A percentile compares a stretch with the other conserved stretches of the same genome.
These are phyloP conservation scores for Microbotryum silenes-acaulis DNA, from an alignment of 1,284 basidiomycete species.

Conservation along the genomic window DNA sequence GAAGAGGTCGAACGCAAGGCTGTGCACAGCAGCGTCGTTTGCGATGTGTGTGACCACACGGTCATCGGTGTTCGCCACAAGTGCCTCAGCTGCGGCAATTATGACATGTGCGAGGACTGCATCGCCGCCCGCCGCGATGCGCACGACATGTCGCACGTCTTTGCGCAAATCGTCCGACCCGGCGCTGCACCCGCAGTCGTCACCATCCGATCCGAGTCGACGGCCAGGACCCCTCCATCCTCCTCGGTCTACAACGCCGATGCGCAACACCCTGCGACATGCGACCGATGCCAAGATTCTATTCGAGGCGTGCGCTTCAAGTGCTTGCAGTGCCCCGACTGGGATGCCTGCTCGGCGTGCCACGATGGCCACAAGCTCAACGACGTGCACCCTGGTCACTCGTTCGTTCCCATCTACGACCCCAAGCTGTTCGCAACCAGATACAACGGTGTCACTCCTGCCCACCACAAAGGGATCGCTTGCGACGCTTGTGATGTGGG, in stretches of 20 bases:
- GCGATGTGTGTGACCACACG: constrained; percentile 35
- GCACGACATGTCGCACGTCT: constrained; percentile 7
- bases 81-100: constrained; percentile 42
- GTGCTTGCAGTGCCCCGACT: constrained; percentile 36
- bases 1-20: neutral
- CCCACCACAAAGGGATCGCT: constrained; percentile 9
- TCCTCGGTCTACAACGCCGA: neutral
- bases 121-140: constrained; percentile 6
- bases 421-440: neutral
- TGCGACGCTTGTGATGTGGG: constrained; percentile 30
- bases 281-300: constrained; percentile 47
- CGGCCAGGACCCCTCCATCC: no score
- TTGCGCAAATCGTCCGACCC: constrained; percentile 18
- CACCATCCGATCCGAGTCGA: neutral
- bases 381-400: constrained; percentile 27
- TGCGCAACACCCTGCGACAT: constrained; percentile 30
- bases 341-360: constrained; percentile 18
- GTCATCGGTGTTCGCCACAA: constrained; percentile 35
- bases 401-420: constrained; percentile 22
- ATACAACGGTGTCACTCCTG: neutral
- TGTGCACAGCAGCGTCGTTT: constrained; percentile 19
- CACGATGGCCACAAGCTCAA: neutral
- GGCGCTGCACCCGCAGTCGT: neutral
- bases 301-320: constrained; percentile 65
- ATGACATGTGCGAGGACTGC: constrained; percentile 55